Evolutionary conservation across 257 asterid genomes (phyloP), one percentile per base, ranked within the genome.

Genomic region (Capsicum rhomboideum): DNA sequence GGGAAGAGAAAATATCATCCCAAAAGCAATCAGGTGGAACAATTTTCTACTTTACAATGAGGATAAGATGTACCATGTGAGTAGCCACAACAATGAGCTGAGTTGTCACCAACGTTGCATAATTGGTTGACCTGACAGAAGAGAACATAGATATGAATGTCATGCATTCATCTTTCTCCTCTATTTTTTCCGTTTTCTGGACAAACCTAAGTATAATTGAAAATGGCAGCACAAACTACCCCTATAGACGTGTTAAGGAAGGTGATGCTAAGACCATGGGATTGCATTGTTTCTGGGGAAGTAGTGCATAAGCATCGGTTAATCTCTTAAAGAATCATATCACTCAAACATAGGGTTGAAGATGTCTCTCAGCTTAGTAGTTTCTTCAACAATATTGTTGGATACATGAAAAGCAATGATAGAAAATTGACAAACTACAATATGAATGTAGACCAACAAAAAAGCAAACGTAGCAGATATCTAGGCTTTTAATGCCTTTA

Each of bases 51-150:
- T 66, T 80, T 21, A 74, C 67, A 52, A 59, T 26, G 84, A 46
- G 84, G 28, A 80, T 63, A 74, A 74, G 68, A 31, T 85, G 40
- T 93, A 95, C 99, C 99, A 96, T 93, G 85, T 96, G 99, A 29
- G 94, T 90, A 12, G 98, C 97, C 85, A 94, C 86, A 84, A 96
- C 89, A 78, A 96, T 91, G 42, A 96, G 97, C 86, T 93, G 98
- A 29, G 93, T 93, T 79, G 98, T 92, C 85, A 94, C 99, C 90
- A 96, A 78, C 10, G 91, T 92, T 10, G 98, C 98, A 90, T 96
- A 96, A 91, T 96, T 96, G 84, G 99, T 89, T 85, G 99, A 93
- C 91, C 99, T 95, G 89, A 84, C 80, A 88, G 21, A 85, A 79
- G 83, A 86, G 31, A 86, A 58, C 83, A 87, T 58, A 79, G 61